Base-by-base conservation (phyloP, 2,329 filamentous ascomycete genomes). In the Monilinia fructigena region DNA sequence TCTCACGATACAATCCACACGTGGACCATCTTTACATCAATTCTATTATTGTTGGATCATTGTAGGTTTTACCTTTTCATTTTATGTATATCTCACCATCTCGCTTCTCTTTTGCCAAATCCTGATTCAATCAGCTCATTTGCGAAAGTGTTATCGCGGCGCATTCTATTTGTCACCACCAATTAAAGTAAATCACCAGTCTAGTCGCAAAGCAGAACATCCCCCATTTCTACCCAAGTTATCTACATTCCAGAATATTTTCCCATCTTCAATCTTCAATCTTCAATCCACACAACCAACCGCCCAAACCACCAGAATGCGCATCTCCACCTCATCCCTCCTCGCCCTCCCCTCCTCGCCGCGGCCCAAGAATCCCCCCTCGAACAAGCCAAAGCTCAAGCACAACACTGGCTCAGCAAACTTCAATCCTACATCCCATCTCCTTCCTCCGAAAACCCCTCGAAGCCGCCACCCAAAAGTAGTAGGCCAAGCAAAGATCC, bases 321-420 rank as follows among this genome's bases (percentile, higher is more conserved):
- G 84, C 76, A 82, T 88, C 78, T 83, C 84, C 66, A 74, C 78
- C 66, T 76, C 82, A 70, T 71, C 82, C 65, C 74, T 84, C 63
- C 78, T 86, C 74, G 82, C 82, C 58, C 79, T 89, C 75, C 85
- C 71, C 78, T 85, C 20, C 79, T 88, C 71, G 82, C 80, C 59
- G 79, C 79, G 45, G 82, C 82, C 35, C 83, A 86, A 68, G 81
- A 81, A 81, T 69, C 80, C 79, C 70, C 80, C 79, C 61, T 80
- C 67, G 81, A 81, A 62, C 81, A 87, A 76, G 86, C 86, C 77
- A 83, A 85, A 77, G 86, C 85, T 47, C 85, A 88, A 75, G 85
- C 87, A 77, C 83, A 88, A 73, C 82, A 83, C 76, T 81, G 91
- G 73, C 78, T 90, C 69, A 85, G 87, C 75, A 85, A 86, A 76